These are phyloP conservation scores for Phytophthora rubi DNA, from an alignment of 352 stramenopile species.

Conservation along the genomic window DNA sequence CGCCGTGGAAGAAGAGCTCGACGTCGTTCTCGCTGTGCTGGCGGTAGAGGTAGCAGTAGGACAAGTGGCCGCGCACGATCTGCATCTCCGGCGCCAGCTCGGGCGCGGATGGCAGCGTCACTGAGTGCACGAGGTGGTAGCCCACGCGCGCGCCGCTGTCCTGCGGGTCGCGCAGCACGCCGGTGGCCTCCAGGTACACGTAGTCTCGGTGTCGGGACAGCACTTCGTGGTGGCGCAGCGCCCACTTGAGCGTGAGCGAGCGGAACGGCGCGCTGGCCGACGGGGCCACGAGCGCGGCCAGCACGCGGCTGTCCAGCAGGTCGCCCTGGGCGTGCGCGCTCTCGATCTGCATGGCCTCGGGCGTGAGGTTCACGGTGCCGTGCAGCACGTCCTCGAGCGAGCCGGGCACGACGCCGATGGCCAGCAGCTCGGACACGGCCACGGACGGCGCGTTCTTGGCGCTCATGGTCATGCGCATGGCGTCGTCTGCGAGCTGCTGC, in stretches of 20 bases:
- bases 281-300: constrained; percentile 55
- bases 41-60: constrained; percentile 60
- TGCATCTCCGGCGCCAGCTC: constrained; percentile 70
- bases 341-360: constrained; percentile 68
- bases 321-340: constrained; percentile 51
- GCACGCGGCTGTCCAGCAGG: constrained; percentile 60
- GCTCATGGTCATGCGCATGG: constrained; percentile 30
- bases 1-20: constrained; percentile 65
- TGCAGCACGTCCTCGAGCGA: constrained; percentile 59
- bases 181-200: constrained; percentile 73
- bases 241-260: constrained; percentile 72
- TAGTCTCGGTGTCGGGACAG: constrained; percentile 69
- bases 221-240: constrained; percentile 58
- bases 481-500: constrained; percentile 1
- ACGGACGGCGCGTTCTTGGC: constrained; percentile 18
- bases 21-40: constrained; percentile 45
- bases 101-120: constrained; percentile 52
- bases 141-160: constrained; percentile 53
- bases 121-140: constrained; percentile 69
- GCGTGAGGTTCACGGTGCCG: constrained; percentile 60
- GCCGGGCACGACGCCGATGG: constrained; percentile 43
- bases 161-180: constrained; percentile 46
- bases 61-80: constrained; percentile 64
- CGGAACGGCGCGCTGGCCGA: constrained; percentile 56
- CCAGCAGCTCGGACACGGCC: constrained; percentile 45